phyloP scores from a whole-genome alignment of 345 rosid species.

The Abelmoschus esculentus region DNA sequence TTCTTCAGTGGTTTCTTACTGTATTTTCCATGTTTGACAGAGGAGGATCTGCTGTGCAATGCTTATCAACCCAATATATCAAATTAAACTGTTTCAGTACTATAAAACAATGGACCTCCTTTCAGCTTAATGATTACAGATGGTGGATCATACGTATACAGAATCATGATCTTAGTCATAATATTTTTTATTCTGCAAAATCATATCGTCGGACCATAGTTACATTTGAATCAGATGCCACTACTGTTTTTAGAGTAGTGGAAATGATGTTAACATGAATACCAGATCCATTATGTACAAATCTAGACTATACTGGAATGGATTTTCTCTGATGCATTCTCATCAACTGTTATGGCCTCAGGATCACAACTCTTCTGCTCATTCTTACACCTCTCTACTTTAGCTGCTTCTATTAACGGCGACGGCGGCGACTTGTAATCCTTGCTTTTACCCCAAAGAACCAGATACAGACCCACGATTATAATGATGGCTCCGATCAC shows the following conservation, averaged over 20 bases:
- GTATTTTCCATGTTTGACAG: no score
- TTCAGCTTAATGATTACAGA: neutral
- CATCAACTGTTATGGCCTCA: conserved; percentile 24
- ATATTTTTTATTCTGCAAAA: neutral
- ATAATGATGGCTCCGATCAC: conserved; percentile 66
- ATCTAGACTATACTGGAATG: neutral
- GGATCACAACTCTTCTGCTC: conserved; percentile 16
- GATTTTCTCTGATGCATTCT: neutral
- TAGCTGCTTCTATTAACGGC: neutral
- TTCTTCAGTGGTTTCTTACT: no score
- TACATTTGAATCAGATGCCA: neutral
- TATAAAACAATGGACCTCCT: neutral
- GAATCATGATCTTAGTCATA: neutral
- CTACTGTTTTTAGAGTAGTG: neutral
- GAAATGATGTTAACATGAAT: neutral
- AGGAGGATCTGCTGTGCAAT: no score
- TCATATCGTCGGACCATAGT: neutral
- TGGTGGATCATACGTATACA: neutral
- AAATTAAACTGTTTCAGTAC: no score
- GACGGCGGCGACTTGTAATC: conserved; percentile 33
- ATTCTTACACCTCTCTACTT: no score
- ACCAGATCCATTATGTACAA: neutral
- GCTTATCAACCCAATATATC: no score
- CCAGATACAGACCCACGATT: conserved; percentile 69
- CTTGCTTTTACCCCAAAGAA: conserved; percentile 86